These are phyloP conservation scores for Aphanoascus verrucosus DNA, from an alignment of 2,329 filamentous ascomycete genomes.

Conservation along the genomic window DNA sequence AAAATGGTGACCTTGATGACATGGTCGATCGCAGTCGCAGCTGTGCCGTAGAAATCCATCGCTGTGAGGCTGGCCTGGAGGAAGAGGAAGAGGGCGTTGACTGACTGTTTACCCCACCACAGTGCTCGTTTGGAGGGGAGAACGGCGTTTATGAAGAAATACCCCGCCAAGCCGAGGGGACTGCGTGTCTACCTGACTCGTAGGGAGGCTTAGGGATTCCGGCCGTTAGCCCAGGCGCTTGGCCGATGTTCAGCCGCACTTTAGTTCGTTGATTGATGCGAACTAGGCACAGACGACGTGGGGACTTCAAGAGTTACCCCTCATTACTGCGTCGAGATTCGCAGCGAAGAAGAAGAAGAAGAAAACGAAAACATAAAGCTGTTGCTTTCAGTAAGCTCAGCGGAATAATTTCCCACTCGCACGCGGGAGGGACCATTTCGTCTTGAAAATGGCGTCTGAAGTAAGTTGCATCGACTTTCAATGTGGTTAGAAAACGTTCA, in stretches of 20 bases:
- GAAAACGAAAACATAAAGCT: no score
- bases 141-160: neutral
- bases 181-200: neutral
- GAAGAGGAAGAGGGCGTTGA: neutral
- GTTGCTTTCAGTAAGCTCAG: no score
- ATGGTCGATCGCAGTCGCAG: constrained; percentile 21
- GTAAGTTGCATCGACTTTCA: neutral
- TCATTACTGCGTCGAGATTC: no score
- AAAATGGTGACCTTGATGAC: constrained; percentile 24
- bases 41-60: constrained; percentile 25
- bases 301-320: no score
- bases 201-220: no score
- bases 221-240: neutral
- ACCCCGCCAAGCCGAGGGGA: neutral
- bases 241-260: neutral
- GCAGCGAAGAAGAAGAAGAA: no score
- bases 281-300: no score
- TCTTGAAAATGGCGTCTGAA: neutral
- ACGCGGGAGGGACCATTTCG: neutral
- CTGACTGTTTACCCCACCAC: constrained; percentile 7
- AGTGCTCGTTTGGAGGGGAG: neutral
- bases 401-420: neutral
- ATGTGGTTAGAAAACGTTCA: neutral
- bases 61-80: neutral
- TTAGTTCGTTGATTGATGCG: no score